Base-by-base conservation (phyloP, 2,329 filamentous ascomycete genomes). In the Fusarium falciforme region DNA sequence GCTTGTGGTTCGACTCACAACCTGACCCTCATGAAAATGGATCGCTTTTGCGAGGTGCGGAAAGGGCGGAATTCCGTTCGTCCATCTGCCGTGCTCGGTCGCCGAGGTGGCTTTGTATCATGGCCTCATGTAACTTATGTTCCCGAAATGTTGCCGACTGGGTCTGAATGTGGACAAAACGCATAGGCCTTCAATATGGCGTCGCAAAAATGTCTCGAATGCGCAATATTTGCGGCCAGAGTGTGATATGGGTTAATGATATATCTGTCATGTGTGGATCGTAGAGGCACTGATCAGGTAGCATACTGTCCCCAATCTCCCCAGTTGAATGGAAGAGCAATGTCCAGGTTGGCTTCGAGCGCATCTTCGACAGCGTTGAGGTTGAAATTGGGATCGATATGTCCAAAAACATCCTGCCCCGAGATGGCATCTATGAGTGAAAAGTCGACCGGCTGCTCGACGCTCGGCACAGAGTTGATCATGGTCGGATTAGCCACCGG, bases 361-460 rank as follows among this genome's bases (percentile, higher is more conserved):
- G 86, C 87, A 20, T 88, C 87, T 71, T 90, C 88, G 27, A 89
- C 86, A 0, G 87, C 87, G 27, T 84, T 84, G 1, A 90, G 73
- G 59, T 89, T 84, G 72, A 90, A 90, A 58, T 80, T 87, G 3
- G 88, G 88, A 58, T 89, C 88, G 29, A 90, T 88, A 49, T 89
- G 85, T 4, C 86, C 86, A 72, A 89, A 89, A 1, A 89, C 81
- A 52, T 89, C 87, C n/a, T 88, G 80, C 2, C 87, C 87, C 1
- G 85, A 85, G 29, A 85, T 80, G 3, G 83, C 80, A 44, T 86
- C 84, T 5, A 86, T 80, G 16, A 85, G 75, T 0, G 83, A 84
- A 62, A 85, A 84, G 67, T 87, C 85, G 7, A 85, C 79, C 2
- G 78, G 69, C 20, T 81, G 80, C 54, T 84, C 81, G 63, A 81